Percentiles rank a stretch among this genome's conserved stretches.
Conservation (phyloP, 2,329 filamentous ascomycete species). For the Colletotrichum plurivorum region DNA sequence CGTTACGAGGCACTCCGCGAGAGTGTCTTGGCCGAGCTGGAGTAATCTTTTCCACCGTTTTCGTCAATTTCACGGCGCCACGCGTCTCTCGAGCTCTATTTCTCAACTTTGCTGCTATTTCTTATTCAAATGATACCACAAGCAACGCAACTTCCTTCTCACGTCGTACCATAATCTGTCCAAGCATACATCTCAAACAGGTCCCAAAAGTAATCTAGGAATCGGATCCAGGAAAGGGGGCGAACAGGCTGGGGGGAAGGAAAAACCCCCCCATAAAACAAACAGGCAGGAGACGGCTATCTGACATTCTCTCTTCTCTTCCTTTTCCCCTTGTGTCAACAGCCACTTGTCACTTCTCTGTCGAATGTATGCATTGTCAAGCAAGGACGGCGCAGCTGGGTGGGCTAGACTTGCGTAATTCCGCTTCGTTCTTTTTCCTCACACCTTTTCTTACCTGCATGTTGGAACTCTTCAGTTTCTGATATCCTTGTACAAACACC, state of each 20-base stretch:
- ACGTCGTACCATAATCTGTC: background rate
- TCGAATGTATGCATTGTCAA: slow-evolving; percentile 6
- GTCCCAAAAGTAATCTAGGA: slow-evolving; percentile 17
- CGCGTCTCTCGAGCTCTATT: background rate
- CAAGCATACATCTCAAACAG: background rate
- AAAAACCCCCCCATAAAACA: slow-evolving; percentile 2
- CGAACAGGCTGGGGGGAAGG: background rate
- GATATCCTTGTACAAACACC: slow-evolving; percentile 34
- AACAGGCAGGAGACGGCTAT: background rate
- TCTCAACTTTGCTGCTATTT: background rate
- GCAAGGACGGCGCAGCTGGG: slow-evolving; percentile 7
- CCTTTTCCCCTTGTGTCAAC: background rate
- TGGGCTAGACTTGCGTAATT: slow-evolving; percentile 10
- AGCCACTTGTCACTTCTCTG: background rate
- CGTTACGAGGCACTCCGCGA: slow-evolving; percentile 68
- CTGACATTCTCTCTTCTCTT: slow-evolving; percentile 13
- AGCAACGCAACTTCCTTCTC: background rate
- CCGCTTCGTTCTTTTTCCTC: slow-evolving; percentile 6
- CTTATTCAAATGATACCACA: slow-evolving; percentile 33
- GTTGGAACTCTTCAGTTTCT: background rate
- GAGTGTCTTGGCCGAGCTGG: slow-evolving; percentile 65
- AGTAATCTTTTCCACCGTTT: slow-evolving; percentile 39
- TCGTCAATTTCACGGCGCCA: too few relatives aligned
- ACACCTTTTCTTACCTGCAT: background rate
- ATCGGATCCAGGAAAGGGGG: background rate